Conservation (phyloP, 106 monocot species). For the Dendrobium huoshanense region DNA sequence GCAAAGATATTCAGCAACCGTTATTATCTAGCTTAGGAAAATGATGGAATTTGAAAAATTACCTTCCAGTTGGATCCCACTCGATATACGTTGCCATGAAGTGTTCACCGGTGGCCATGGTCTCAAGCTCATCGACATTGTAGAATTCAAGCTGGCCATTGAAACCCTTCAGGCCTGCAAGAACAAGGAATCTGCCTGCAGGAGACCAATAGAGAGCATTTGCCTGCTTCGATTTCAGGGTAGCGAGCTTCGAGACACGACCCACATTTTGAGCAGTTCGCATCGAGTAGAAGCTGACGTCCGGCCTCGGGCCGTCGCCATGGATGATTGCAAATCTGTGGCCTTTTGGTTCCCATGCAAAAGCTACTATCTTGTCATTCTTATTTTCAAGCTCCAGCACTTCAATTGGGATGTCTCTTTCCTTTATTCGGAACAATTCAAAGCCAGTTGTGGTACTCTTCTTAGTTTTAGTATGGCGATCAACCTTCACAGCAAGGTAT, state of each 20-base stretch:
- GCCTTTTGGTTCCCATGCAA: slow-evolving; percentile 97
- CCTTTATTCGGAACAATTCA: slow-evolving; percentile 90
- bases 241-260: slow-evolving; percentile 80
- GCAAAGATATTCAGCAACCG: background rate
- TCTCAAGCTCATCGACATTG: slow-evolving; percentile 93
- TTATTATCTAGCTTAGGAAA: no score
- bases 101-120: slow-evolving; percentile 87
- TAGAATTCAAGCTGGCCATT: slow-evolving; percentile 92
- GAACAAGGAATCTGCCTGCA: slow-evolving; percentile 61
- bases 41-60: background rate
- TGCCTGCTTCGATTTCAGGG: slow-evolving; percentile 84
- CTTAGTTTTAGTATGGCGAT: slow-evolving; percentile 89
- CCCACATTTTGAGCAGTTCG: slow-evolving; percentile 47
- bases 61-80: slow-evolving; percentile 97
- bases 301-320: slow-evolving; percentile 75
- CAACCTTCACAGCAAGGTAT: slow-evolving; percentile 89
- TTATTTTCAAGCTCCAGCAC: slow-evolving; percentile 91
- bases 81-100: slow-evolving; percentile 94
- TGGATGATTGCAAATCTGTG: slow-evolving; percentile 90
- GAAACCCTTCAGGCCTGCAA: slow-evolving; percentile 88
- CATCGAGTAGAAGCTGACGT: slow-evolving; percentile 89
- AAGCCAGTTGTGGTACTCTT: slow-evolving; percentile 90
- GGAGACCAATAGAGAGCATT: slow-evolving; percentile 97
- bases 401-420: slow-evolving; percentile 93
- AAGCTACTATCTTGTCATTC: slow-evolving; percentile 88